Conservation (phyloP, 2,329 filamentous ascomycete species). For the Metarhizium sp. region DNA sequence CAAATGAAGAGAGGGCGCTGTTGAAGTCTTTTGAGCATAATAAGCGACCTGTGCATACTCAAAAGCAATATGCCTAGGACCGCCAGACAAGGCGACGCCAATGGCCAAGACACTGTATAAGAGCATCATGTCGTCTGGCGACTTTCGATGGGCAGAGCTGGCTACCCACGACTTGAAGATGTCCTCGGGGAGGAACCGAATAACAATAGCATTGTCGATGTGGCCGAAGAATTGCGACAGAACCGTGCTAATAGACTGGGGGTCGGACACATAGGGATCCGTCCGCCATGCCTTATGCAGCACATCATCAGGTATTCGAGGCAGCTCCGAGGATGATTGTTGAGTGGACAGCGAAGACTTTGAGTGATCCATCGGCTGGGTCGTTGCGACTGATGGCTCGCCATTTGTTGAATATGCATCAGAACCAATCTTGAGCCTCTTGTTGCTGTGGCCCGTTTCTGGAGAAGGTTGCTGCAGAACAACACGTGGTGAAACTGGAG, state of each 20-base stretch:
- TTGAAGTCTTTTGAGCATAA: conserved; percentile 35
- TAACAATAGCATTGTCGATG: conserved; percentile 30
- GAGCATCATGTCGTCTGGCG: conserved; percentile 35
- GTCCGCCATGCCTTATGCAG: conserved; percentile 39
- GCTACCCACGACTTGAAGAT: conserved; percentile 28
- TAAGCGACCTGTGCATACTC: conserved; percentile 43
- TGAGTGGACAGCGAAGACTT: conserved; percentile 28
- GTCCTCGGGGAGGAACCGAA: conserved; percentile 32
- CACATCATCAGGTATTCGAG: conserved; percentile 39
- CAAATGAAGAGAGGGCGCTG: conserved; percentile 41
- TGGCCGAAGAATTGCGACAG: conserved; percentile 33
- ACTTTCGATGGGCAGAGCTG: conserved; percentile 25
- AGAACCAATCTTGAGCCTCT: conserved; percentile 39
- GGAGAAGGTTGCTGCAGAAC: conserved; percentile 22
- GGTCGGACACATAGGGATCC: conserved; percentile 37
- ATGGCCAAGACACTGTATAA: conserved; percentile 34
- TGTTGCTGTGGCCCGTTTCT: conserved; percentile 35
- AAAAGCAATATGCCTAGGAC: conserved; percentile 25
- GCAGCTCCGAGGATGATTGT: conserved; percentile 27
- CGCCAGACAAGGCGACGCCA: conserved; percentile 29
- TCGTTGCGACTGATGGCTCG: conserved; percentile 21
- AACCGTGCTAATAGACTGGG: conserved; percentile 27
- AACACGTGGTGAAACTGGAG: conserved; percentile 38
- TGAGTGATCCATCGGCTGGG: conserved; percentile 25
- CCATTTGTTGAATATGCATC: conserved; percentile 31